Base-by-base conservation (phyloP, 768 basidiomycete species). In the Kwoniella pini region DNA sequence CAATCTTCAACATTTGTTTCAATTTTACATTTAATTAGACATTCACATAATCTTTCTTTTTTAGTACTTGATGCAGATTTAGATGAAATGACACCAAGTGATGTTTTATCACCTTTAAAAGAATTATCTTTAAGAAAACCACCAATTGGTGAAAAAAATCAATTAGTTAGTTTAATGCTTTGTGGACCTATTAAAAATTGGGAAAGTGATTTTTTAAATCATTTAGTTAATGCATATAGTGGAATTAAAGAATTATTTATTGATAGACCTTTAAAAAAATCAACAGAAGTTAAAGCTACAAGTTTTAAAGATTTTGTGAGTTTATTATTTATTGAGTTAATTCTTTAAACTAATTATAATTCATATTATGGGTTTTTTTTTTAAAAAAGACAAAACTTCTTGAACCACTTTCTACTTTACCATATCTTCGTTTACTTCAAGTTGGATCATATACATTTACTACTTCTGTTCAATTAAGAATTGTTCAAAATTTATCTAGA, bases 51-150 rank as follows among this genome's bases (percentile, higher is more conserved):
- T 12, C 54, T 77, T 4, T 62, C 62, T 17, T 75, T 71, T 59
- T 50, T 77, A 39, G 73, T 77, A 3, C 59, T 77, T 19, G 75
- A 77, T 53, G 73, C 73, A 7, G 75, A 77, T 59, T 59, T 77
- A 54, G 72, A 70, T 21, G 69, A 72, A 59, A 66, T 75, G 62
- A 49, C 45, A 12, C 40, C 46, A 7, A 59, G 52, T 13, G 75
- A 77, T 53, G 50, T 77, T 28, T 28, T 67, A 28, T 49, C 60
- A 17, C 66, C 65, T 0, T 44, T 64, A 13, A 62, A 63, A 21
- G 73, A 72, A 48, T 52, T 77, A 43, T 51, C 40, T 13, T 51
- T 62, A 52, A 44, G 73, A 5, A 54, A 58, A 52, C 39, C 65
- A 13, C 73, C 73, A 1, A 30, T 55, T 5, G 73, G 70, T 9